phyloP scores from a whole-genome alignment of 805 yeast species.

The Saturnispora halmiae region DNA sequence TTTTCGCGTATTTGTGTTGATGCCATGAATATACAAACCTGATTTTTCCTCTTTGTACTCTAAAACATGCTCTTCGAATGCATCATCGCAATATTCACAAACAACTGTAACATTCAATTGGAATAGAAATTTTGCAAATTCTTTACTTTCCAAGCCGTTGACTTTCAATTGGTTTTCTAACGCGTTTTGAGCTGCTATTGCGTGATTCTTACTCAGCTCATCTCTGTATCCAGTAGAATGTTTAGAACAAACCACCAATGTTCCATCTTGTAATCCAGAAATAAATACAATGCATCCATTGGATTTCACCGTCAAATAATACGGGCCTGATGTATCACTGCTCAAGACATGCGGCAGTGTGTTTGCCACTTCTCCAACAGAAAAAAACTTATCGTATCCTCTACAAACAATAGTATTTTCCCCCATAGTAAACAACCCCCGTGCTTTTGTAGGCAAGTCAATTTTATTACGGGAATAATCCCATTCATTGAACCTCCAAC shows the following conservation, averaged over 20 bases:
- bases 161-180: conserved; percentile 43
- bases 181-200: conserved; percentile 57
- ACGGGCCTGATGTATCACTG: conserved; percentile 61
- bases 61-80: conserved; percentile 87
- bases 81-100: conserved; percentile 87
- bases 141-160: conserved; percentile 32
- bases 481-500: conserved; percentile 90
- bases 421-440: conserved; percentile 64
- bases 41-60: conserved; percentile 57
- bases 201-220: conserved; percentile 55
- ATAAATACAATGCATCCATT: conserved; percentile 90
- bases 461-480: conserved; percentile 57
- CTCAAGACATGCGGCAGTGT: conserved; percentile 44
- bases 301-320: conserved; percentile 71
- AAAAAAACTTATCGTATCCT: conserved; percentile 94
- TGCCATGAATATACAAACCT: conserved; percentile 86
- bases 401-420: conserved; percentile 50
- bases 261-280: conserved; percentile 67
- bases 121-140: conserved; percentile 50
- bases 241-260: conserved; percentile 80
- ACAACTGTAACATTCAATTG: conserved; percentile 65
- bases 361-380: conserved; percentile 50
- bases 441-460: conserved; percentile 59
- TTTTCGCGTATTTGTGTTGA: conserved; percentile 55
- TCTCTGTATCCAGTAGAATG: conserved; percentile 65